Evolutionary conservation across 2,329 filamentous ascomycete genomes (phyloP), one percentile per base, ranked within the genome.

Genomic region (Tolypocladium nubicola): DNA sequence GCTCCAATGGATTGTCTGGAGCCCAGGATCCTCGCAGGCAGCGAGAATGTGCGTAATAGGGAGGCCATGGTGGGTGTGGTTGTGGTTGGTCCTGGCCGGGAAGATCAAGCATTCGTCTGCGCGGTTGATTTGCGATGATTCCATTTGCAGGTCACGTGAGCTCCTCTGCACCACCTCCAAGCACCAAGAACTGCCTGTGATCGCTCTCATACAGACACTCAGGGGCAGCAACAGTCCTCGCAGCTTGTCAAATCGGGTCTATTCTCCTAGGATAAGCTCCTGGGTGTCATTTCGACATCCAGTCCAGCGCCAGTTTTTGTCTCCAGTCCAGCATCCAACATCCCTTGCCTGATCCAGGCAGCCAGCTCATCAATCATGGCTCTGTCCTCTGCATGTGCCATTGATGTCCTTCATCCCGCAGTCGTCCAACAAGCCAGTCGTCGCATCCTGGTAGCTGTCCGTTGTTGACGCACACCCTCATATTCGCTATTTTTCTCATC

Each of bases 41-140:
- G 64, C 59, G 71, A 66, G 56, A 74, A 56, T 10, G 63, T 61
- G 56, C 71, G 70, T 57, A 74, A 57, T 33, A 74, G 57, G 40
- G 69, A 73, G 53, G 71, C 65, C 72, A 74, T 74, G 21, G 57
- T 43, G 37, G 52, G 30, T 58, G 56, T 58, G 56, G 33, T 58
- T 56, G 52, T 52, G 13, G 26, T 59, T 6, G 8, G 50, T 14
- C 33, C 16, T 16, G 50, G 21, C 26, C 11, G 16, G 14, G 16
- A 50, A 33, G 45, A 13, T 50, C 47, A n/a, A 49, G 9, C 13
- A 16, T 33, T 35, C 3, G 9, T 16, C 26, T 33, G 16, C 26
- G 26, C 26, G 7, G 45, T n/a, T 26, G 47, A 50, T 35, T 35
- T 50, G 47, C 26, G 16, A 50, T 33, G 26, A 30, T 49, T 16